phyloP scores from a whole-genome alignment of 2,329 filamentous ascomycete species.

The Proliferodiscus dingleyae region DNA sequence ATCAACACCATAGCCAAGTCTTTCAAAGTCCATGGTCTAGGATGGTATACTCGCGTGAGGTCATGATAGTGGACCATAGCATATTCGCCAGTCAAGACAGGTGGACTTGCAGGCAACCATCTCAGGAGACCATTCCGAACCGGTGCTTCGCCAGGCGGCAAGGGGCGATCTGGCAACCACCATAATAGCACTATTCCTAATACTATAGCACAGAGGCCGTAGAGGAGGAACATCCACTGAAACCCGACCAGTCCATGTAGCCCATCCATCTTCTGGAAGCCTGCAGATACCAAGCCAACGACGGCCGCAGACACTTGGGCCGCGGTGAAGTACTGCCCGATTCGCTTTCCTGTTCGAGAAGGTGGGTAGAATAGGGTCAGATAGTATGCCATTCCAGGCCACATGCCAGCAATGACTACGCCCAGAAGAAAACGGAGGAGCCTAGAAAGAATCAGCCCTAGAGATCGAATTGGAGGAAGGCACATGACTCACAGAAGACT shows the following conservation, averaged over 20 bases:
- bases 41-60: constrained; percentile 73
- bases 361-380: constrained; percentile 89
- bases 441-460: constrained; percentile 31
- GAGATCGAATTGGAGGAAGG: not conserved
- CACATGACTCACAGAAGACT: constrained; percentile 50
- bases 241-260: constrained; percentile 71
- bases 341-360: constrained; percentile 77
- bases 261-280: constrained; percentile 89
- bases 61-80: constrained; percentile 79
- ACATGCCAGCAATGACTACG: constrained; percentile 87
- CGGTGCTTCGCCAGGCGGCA: constrained; percentile 59
- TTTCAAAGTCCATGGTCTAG: constrained; percentile 64
- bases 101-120: constrained; percentile 64
- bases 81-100: constrained; percentile 72
- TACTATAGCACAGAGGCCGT: constrained; percentile 68
- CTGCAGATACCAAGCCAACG: constrained; percentile 82
- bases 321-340: constrained; percentile 85
- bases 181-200: constrained; percentile 72
- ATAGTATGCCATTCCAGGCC: constrained; percentile 93
- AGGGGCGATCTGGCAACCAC: constrained; percentile 85
- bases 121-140: constrained; percentile 46
- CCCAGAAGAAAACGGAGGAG: constrained; percentile 81
- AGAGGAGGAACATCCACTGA: constrained; percentile 90
- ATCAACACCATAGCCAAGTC: constrained; percentile 68
- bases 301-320: constrained; percentile 85